Conservation (phyloP, 805 yeast species). For the Metschnikowia lachancei region DNA sequence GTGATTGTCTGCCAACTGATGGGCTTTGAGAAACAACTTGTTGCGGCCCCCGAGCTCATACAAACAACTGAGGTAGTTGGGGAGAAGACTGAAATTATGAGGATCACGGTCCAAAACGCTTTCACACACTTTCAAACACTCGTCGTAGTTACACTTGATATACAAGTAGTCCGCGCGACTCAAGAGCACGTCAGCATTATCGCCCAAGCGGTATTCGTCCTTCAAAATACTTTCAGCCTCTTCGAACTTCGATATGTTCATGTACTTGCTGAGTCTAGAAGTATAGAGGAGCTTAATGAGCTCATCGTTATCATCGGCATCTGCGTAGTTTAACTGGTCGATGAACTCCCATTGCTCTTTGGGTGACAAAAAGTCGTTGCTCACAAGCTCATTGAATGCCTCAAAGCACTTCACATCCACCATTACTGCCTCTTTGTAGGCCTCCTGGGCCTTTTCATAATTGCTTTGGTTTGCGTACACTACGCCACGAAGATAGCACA, state of each 20-base stretch:
- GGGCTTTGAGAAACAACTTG: constrained; percentile 75
- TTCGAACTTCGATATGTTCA: constrained; percentile 53
- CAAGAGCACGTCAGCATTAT: constrained; percentile 66
- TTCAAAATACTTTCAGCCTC: constrained; percentile 64
- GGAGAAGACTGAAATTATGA: constrained; percentile 66
- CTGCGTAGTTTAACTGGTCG: constrained; percentile 60
- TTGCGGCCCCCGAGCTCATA: constrained; percentile 82
- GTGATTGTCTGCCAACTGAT: constrained; percentile 78
- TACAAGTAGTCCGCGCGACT: constrained; percentile 69
- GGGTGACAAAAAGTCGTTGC: constrained; percentile 74
- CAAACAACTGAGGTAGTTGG: constrained; percentile 77
- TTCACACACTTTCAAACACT: constrained; percentile 75
- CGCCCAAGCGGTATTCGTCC: constrained; percentile 69
- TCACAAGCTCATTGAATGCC: constrained; percentile 77
- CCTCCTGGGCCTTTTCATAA: constrained; percentile 80
- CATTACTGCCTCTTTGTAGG: constrained; percentile 79
- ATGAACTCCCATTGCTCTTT: constrained; percentile 84
- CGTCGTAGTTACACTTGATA: constrained; percentile 73
- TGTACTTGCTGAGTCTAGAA: constrained; percentile 70
- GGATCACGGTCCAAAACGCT: constrained; percentile 56
- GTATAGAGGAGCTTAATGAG: constrained; percentile 74
- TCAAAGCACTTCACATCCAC: constrained; percentile 92
- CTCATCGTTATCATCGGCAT: constrained; percentile 76
- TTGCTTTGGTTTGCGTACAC: constrained; percentile 80
- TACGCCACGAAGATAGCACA: constrained; percentile 81